Conservation (phyloP, 257 asterid species). For the Capsicum pubescens region DNA sequence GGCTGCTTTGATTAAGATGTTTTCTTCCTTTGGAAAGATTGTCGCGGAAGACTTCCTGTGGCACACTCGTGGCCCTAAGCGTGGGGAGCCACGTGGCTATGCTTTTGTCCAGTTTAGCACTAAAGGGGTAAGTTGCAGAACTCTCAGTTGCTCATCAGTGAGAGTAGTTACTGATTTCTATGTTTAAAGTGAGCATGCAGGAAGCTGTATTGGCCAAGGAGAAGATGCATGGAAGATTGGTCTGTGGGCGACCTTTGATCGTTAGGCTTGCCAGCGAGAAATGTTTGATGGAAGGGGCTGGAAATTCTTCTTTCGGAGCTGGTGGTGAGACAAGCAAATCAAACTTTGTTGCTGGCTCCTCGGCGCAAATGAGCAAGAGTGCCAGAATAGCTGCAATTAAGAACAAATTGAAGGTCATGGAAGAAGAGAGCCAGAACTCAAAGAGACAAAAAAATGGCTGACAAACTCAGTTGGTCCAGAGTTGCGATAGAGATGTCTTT, state of each 20-base stretch:
- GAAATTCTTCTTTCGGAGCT: conserved; percentile 46
- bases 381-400: conserved; percentile 93
- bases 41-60: conserved; percentile 87
- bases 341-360: conserved; percentile 37
- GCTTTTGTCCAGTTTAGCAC: conserved; percentile 83
- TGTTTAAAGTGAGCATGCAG: conserved; percentile 93
- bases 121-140: conserved; percentile 69
- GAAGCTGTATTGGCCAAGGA: conserved; percentile 89
- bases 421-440: conserved; percentile 54
- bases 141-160: not conserved
- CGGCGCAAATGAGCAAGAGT: conserved; percentile 61
- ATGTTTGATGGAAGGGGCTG: conserved; percentile 44
- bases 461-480: conserved; percentile 1
- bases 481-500: not conserved
- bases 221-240: conserved; percentile 88
- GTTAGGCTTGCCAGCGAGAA: conserved; percentile 91
- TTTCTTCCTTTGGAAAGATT: conserved; percentile 77
- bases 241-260: conserved; percentile 63
- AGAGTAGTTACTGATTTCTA: conserved; percentile 50
- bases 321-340: conserved; percentile 51
- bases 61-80: conserved; percentile 95
- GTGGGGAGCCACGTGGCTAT: conserved; percentile 81
- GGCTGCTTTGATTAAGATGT: conserved; percentile 87
- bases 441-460: conserved; percentile 56
- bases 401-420: conserved; percentile 86